Evolutionary conservation across 164 flowering plant species (phyloP), one percentile per base, ranked within the genome.

Genomic region (Annona cherimola): DNA sequence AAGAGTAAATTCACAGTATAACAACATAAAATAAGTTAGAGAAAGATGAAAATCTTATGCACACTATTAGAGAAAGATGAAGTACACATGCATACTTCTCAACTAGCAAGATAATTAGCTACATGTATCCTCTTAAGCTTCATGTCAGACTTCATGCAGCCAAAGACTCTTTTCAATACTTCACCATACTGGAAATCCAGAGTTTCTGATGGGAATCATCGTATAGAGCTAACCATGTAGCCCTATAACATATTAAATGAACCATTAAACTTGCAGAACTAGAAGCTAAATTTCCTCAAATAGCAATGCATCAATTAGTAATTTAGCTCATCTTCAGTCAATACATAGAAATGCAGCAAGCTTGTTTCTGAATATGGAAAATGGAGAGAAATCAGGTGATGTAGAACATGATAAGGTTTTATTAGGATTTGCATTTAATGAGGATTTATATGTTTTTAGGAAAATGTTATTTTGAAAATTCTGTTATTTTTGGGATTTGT

Each of bases 1-100:
- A 50, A 50, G 57, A 50, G 81, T 2, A 59, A 76, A 78, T 75
- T 11, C 20, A 69, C 26, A 57, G 9, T 50, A 42, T 12, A 12
- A 69, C 18, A 35, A 54, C 44, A 35, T 57, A 8, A 7, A 5
- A 68, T n/a, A 7, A 2, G 9, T 11, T 6, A 20, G 7, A 63
- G 45, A 18, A 63, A 11, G 4, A 26, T 26, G 35, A 61, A 8
- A 61, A 19, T 61, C 8, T 4, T 61, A 3, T 14, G n/a, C 4
- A 11, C 39, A 59, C 20, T 1, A 35, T 39, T 3, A 12, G 61
- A 59, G 19, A 2, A 60, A 7, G 7, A 4, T 18, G 19, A 3
- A 18, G 39, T 8, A 44, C 18, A 63, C n/a, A 8, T 44, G 45
- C 39, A 4, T n/a, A 3, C 12, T 46, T 46, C 19, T 61, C 12